These are phyloP conservation scores for Pythium volutum DNA, from an alignment of 352 stramenopile genomes.

Conservation along the genomic window DNA sequence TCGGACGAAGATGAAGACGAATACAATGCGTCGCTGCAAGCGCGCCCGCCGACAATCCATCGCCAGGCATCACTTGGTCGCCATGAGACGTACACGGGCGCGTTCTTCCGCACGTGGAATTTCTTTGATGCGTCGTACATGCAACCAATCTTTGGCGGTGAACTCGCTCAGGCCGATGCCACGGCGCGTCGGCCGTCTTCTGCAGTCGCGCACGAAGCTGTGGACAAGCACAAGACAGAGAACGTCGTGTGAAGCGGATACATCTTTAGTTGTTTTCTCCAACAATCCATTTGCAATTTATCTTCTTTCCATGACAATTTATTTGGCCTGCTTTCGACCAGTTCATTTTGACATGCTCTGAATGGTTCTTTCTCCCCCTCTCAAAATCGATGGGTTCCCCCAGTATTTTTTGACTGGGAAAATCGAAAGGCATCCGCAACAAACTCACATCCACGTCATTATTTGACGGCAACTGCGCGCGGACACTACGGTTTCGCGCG, in stretches of 20 bases:
- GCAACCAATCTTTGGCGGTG: conserved; percentile 77
- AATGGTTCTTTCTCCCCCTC: conserved; percentile 5
- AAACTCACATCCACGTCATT: background rate
- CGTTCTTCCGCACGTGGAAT: conserved; percentile 79
- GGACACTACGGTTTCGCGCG: background rate
- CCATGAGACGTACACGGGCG: conserved; percentile 46
- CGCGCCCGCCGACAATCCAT: conserved; percentile 28
- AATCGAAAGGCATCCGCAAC: conserved; percentile 24
- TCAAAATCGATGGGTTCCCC: conserved; percentile 17
- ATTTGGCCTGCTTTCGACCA: background rate
- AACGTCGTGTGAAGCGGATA: conserved; percentile 31
- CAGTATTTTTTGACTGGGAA: conserved; percentile 21
- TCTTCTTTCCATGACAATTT: too few species aligned
- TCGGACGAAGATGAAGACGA: conserved; percentile 46
- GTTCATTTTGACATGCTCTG: too few species aligned
- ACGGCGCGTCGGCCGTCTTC: conserved; percentile 6
- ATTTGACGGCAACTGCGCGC: background rate
- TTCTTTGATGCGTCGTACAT: conserved; percentile 76
- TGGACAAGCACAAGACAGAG: conserved; percentile 44
- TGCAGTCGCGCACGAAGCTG: conserved; percentile 25
- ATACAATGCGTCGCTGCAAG: conserved; percentile 7
- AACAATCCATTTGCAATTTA: background rate
- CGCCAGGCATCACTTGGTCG: conserved; percentile 28
- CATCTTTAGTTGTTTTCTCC: too few species aligned
- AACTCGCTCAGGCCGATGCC: conserved; percentile 20